Evolutionary conservation across 805 yeast genomes (phyloP), one percentile per base, ranked within the genome.

Genomic region (Maudiozyma pseudohumilis): DNA sequence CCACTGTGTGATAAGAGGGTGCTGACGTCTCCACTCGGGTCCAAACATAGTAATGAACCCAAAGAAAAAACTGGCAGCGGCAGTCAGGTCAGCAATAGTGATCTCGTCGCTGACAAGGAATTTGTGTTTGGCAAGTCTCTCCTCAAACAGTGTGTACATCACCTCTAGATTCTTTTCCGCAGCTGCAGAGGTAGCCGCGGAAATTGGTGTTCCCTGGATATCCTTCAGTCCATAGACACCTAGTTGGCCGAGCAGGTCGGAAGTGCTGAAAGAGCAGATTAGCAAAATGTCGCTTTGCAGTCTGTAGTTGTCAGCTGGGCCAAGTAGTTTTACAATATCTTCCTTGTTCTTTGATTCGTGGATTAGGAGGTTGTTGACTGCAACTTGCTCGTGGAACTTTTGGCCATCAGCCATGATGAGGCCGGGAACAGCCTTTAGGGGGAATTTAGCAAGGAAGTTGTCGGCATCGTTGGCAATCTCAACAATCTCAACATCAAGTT

Each of bases 221-320:
- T 80, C 55, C 49, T 84, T 46, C 59, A 59, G 63, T 81, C 74
- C 46, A 72, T 70, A 33, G 45, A 51, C 26, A 43, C 72, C 70
- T 36, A 69, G 50, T 40, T 61, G 50, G 32, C 65, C 53, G 48
- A 81, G 59, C 42, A 81, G 52, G 53, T 87, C 95, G 48, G 74
- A 53, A 69, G 79, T 83, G 59, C 76, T 66, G 48, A 82, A 66
- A 3, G 94, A 81, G 56, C 77, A 53, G 92, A 94, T 86, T 63
- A 68, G 77, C 50, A 86, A 60, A 53, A 84, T 66, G 20, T 40
- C 38, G 21, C 53, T 46, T 57, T 74, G 68, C 49, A 80, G 82
- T 34, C 44, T 36, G 19, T 15, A 15, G 12, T 34, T 43, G 19
- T 32, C 29, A 6, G 41, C 41, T 2, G 43, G 34, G 52, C 95